Evolutionary conservation across 1,139 yeast species (phyloP), one percentile per base, ranked within the genome.

Genomic region (Magnusiomyces fungicola): DNA sequence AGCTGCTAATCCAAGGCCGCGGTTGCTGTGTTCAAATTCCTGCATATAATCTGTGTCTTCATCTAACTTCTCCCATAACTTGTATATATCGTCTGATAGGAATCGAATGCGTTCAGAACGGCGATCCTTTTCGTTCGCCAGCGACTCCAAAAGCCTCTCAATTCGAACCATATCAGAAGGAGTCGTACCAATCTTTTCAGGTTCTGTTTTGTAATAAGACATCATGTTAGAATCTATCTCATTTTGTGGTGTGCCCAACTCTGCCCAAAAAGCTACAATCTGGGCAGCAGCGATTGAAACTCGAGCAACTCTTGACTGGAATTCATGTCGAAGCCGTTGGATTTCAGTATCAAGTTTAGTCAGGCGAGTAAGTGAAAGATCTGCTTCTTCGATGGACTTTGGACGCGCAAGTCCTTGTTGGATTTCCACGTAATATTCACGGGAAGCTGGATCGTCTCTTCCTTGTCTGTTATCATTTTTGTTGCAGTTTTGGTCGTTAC

Each of bases 1-100:
- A 9, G 58, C 68, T 2, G 68, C 67, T 41, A 51, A 47, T 2
- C 62, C 57, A 2, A 67, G 50, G 10, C 77, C 63, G 64, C 64
- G 58, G 42, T 63, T 54, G 3, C 55, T 46, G 58, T 45, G 66
- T 53, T 56, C 61, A 53, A 68, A 64, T 4, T 53, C 50, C 9
- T 47, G 49, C 16, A 59, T 48, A 12, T 50, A 47, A 1, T 53
- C 50, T 39, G 51, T 58, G 10, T 57, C 57, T 30, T 60, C 61
- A 6, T 51, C 53, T 2, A 60, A 52, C 49, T 67, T 66, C 10
- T 49, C 50, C 68, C 72, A 66, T 27, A 69, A 54, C 30, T 53
- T 50, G 16, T 50, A 46, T 41, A 53, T 54, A 7, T 49, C 45
- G 10, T 56, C 45, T 36, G 45, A 50, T n/a, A 60, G 50, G 6